These are phyloP conservation scores for Phytophthora fragariae DNA, from an alignment of 352 stramenopile species.

Conservation along the genomic window DNA sequence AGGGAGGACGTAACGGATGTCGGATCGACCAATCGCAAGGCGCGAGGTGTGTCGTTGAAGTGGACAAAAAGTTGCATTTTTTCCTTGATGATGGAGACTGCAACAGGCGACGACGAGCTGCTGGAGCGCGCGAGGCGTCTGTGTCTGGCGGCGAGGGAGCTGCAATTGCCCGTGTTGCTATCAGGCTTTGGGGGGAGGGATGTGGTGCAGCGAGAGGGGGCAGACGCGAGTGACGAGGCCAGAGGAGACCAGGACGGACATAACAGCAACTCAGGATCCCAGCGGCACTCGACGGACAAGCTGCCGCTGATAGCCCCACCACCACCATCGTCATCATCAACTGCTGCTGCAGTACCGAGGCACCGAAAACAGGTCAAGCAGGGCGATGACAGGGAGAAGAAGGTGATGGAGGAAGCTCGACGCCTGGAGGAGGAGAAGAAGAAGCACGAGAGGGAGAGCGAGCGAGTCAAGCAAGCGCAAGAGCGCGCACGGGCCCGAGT, in stretches of 20 bases:
- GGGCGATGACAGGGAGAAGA: slow-evolving; percentile 10
- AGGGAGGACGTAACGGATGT: neutral
- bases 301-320: slow-evolving; percentile 7
- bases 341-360: neutral
- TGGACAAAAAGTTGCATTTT: slow-evolving; percentile 13
- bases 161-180: slow-evolving; percentile 14
- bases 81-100: neutral
- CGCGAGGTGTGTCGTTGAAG: slow-evolving; percentile 13
- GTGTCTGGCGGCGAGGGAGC: slow-evolving; percentile 41
- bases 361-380: slow-evolving; percentile 8
- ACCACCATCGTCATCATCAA: neutral
- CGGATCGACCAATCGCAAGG: slow-evolving; percentile 5
- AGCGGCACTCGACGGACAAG: neutral
- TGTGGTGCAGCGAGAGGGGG: neutral
- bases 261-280: neutral
- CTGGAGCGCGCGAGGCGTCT: slow-evolving; percentile 54
- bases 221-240: neutral
- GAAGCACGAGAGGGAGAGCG: slow-evolving; percentile 29
- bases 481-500: slow-evolving; percentile 63
- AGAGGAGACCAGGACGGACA: neutral
- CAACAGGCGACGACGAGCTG: slow-evolving; percentile 35
- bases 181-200: neutral
- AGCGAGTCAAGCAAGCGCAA: slow-evolving; percentile 66
- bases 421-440: slow-evolving; percentile 41
- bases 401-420: slow-evolving; percentile 1